Percentiles rank a stretch among this genome's conserved stretches.
Evolutionary conservation across 2,329 filamentous ascomycete genomes (phyloP).

Genomic region (Arthrobotrys pseudoclavata): DNA sequence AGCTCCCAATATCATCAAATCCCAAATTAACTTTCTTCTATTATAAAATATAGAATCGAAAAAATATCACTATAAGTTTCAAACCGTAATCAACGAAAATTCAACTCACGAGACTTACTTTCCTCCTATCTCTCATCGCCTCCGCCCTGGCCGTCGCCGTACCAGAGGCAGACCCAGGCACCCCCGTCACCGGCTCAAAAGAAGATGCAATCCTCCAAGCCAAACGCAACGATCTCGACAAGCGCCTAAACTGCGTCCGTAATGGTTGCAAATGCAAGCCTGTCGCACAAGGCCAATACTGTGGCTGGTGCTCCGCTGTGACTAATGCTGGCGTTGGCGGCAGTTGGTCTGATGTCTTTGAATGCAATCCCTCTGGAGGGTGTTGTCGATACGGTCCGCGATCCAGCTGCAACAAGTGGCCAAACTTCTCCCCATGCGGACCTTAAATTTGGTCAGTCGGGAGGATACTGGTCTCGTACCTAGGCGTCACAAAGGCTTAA

Average conservation of each 20-base stretch:
- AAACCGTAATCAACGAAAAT: slow-evolving; percentile 4
- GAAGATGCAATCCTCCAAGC: slow-evolving; percentile 9
- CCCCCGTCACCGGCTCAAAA: slow-evolving; percentile 16
- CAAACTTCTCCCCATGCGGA: slow-evolving; percentile 40
- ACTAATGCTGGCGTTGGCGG: slow-evolving; percentile 16
- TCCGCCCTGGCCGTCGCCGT: slow-evolving; percentile 20
- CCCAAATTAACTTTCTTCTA: no score
- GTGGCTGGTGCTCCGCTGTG: slow-evolving; percentile 34
- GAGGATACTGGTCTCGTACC: no score
- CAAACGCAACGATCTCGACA: slow-evolving; percentile 15
- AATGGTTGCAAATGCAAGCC: slow-evolving; percentile 27
- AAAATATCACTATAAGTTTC: background rate
- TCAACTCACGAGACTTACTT: slow-evolving; percentile 26
- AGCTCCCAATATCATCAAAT: no score
- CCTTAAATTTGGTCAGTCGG: no score
- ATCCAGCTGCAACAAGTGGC: slow-evolving; percentile 11
- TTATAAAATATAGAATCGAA: background rate
- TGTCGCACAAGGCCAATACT: slow-evolving; percentile 23
- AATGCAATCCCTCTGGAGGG: slow-evolving; percentile 19
- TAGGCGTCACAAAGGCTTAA: no score
- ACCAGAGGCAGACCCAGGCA: slow-evolving; percentile 31
- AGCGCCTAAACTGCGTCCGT: slow-evolving; percentile 18
- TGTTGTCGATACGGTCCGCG: slow-evolving; percentile 40
- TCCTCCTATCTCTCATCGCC: slow-evolving; percentile 19
- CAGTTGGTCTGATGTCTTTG: slow-evolving; percentile 37